Percentiles rank a stretch among this genome's conserved stretches.
Evolutionary conservation across 2,329 filamentous ascomycete genomes (phyloP).

Genomic region (Colletotrichum incanum): DNA sequence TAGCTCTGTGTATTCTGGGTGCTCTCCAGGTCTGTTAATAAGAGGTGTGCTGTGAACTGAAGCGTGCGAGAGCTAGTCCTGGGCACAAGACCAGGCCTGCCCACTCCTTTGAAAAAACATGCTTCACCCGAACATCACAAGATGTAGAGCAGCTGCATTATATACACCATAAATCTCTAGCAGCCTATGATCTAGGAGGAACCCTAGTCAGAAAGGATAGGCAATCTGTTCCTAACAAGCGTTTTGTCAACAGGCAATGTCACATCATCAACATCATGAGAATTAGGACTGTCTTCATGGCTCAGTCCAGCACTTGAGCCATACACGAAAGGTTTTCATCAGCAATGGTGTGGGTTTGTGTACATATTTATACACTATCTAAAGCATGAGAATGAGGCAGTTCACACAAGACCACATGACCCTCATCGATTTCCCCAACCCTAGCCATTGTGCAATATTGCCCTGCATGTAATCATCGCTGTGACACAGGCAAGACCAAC

Average conservation of each 20-base stretch:
- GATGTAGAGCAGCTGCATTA: neutral
- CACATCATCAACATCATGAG: neutral
- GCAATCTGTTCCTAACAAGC: neutral
- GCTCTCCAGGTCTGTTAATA: neutral
- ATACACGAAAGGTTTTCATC: neutral
- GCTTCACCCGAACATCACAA: neutral
- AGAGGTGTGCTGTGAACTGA: neutral
- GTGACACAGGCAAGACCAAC: neutral
- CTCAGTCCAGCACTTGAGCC: no score
- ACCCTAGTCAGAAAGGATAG: neutral
- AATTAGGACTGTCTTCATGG: neutral
- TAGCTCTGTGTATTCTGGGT: neutral
- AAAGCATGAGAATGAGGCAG: neutral
- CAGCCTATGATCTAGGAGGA: no score
- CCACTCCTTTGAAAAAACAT: neutral
- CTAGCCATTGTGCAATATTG: neutral
- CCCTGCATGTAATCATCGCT: neutral
- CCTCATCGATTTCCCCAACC: neutral
- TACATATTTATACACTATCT: slow-evolving; percentile 7
- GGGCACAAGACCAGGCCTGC: no score
- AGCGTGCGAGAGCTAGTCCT: neutral
- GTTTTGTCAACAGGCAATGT: neutral
- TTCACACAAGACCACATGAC: neutral
- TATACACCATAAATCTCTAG: no score
- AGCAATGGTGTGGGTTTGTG: neutral